Percentiles rank a stretch among this genome's conserved stretches.
phyloP scores from a whole-genome alignment of 1,139 yeast species.

The Pichia sp. region DNA sequence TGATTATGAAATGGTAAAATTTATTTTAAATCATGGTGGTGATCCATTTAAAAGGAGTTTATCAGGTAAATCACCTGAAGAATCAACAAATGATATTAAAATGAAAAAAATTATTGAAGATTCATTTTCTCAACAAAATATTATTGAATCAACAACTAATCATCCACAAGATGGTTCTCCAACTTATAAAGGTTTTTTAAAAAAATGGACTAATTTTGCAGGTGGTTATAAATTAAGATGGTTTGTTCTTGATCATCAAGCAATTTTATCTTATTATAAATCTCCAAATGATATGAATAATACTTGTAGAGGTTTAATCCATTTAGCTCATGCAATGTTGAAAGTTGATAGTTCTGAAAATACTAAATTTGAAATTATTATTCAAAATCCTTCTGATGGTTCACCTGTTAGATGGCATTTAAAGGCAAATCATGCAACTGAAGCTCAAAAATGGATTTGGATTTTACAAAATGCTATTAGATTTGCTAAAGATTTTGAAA shows the following conservation, averaged over 20 bases:
- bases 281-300: slow-evolving; percentile 87
- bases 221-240: slow-evolving; percentile 91
- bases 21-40: slow-evolving; percentile 89
- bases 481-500: slow-evolving; percentile 67
- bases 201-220: slow-evolving; percentile 97
- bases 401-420: slow-evolving; percentile 78
- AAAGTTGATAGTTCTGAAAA: slow-evolving; percentile 91
- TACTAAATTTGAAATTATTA: slow-evolving; percentile 78
- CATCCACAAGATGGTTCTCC: slow-evolving; percentile 49
- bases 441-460: slow-evolving; percentile 97
- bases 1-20: slow-evolving; percentile 80
- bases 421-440: slow-evolving; percentile 92
- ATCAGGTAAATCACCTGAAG: slow-evolving; percentile 77
- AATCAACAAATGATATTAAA: slow-evolving; percentile 42
- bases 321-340: slow-evolving; percentile 72
- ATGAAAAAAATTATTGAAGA: slow-evolving; percentile 61
- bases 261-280: slow-evolving; percentile 81
- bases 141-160: slow-evolving; percentile 45
- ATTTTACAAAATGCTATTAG: slow-evolving; percentile 87
- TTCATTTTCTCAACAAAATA: slow-evolving; percentile 80
- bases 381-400: slow-evolving; percentile 36
- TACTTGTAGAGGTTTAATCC: slow-evolving; percentile 84
- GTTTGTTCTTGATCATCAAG: slow-evolving; percentile 78
- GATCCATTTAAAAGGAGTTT: slow-evolving; percentile 90
- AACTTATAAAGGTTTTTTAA: slow-evolving; percentile 80